Base-by-base conservation (phyloP, 495 filamentous ascomycete genomes). In the Neurospora sp. region DNA sequence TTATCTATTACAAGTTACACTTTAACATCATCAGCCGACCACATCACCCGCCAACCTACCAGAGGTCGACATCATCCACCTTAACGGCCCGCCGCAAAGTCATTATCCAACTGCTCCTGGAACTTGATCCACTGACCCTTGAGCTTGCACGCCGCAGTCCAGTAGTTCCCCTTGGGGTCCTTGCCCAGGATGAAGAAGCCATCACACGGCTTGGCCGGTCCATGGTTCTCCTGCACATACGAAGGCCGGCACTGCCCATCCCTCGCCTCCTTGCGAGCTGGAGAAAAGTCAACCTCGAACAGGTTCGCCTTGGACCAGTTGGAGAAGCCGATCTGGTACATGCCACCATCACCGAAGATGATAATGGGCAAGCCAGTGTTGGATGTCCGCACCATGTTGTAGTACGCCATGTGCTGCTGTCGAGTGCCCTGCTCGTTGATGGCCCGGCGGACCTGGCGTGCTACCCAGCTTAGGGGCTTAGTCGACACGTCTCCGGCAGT, bases 151-250 rank as follows among this genome's bases (percentile, higher is more conserved):
- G 82, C 82, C 2, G 78, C 75, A 8, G 83, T 72, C 86, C 84
- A 86, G 69, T 85, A 88, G 75, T 87, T 86, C 2, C 84, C 86
- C 39, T 81, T 80, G 16, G 75, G 77, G 73, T 87, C 86, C 76
- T 86, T 85, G 1, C 86, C 86, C 11, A 87, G 71, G 31, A 87
- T 81, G 39, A 80, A 77, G 75, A 82, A 80, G 54, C 79, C 81
- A 69, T 82, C 75, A 42, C 74, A 73, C 7, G 76, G 75, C 31
- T 79, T 79, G 69, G 79, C 72, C 8, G 79, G 76, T 7, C 74
- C 75, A 27, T 81, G 81, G 69, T 79, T 82, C 23, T 80, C 77
- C 73, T 82, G 81, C 46, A 82, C 77, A 39, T 77, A 81, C 1
- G 41, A 72, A 8, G 76, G 75, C 27, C 48, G 69, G 23, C 74